Percentiles rank a stretch among this genome's conserved stretches.
phyloP scores from a whole-genome alignment of 2,329 filamentous ascomycete species.

The Cladosporium cucumerinum region DNA sequence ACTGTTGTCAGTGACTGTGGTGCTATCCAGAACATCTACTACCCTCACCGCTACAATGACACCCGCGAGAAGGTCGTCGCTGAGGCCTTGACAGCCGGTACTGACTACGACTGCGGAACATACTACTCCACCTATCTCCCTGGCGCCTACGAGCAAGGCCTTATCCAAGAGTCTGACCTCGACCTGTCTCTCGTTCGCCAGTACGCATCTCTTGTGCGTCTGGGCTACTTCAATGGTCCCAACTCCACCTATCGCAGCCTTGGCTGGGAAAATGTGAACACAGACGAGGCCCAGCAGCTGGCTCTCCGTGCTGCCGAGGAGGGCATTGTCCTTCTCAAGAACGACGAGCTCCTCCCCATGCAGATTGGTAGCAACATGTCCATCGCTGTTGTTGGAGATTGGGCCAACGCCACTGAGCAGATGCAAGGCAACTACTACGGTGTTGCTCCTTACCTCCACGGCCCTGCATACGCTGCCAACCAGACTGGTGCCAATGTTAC shows the following conservation, averaged over 20 bases:
- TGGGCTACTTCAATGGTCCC: slow-evolving; percentile 57
- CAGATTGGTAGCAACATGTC: slow-evolving; percentile 35
- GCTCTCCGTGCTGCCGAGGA: slow-evolving; percentile 53
- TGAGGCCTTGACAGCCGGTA: slow-evolving; percentile 49
- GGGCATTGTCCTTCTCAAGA: slow-evolving; percentile 52
- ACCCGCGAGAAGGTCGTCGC: slow-evolving; percentile 48
- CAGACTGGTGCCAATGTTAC: slow-evolving; percentile 46
- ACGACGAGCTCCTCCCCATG: slow-evolving; percentile 50
- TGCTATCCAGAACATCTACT: slow-evolving; percentile 54
- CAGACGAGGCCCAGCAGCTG: slow-evolving; percentile 52
- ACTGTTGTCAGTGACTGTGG: slow-evolving; percentile 66
- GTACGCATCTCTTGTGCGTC: slow-evolving; percentile 53
- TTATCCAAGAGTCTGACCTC: slow-evolving; percentile 46
- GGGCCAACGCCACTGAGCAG: slow-evolving; percentile 55
- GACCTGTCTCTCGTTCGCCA: slow-evolving; percentile 51
- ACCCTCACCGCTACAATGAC: slow-evolving; percentile 44
- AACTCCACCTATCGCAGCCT: slow-evolving; percentile 51
- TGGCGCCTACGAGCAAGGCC: slow-evolving; percentile 40
- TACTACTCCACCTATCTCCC: slow-evolving; percentile 48
- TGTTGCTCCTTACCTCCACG: slow-evolving; percentile 53
- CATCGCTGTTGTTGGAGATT: slow-evolving; percentile 57
- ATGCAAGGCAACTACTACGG: slow-evolving; percentile 61
- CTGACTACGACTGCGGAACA: slow-evolving; percentile 53
- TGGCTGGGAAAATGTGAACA: slow-evolving; percentile 55
- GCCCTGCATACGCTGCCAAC: slow-evolving; percentile 51